Evolutionary conservation across 2,329 filamentous ascomycete species (phyloP).

Genomic region (Tolypocladium nubicola): DNA sequence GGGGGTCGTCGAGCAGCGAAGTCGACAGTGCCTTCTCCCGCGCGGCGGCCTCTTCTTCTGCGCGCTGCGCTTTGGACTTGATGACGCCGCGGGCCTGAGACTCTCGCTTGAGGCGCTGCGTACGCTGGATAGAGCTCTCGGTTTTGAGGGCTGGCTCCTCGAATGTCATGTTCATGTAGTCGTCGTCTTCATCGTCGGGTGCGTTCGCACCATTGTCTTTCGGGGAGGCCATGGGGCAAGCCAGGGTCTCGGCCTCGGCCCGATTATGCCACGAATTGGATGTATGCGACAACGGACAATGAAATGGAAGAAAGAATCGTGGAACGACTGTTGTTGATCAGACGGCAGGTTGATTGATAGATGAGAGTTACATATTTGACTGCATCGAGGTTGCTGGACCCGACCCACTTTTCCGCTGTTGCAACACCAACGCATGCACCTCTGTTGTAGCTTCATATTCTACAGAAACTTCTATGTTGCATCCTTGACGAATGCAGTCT

Average conservation of each 20-base stretch:
- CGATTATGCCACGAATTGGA: not conserved
- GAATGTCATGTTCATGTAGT: constrained; percentile 97
- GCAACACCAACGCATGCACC: too few species aligned
- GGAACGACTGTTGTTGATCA: not conserved
- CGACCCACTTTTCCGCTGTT: not conserved
- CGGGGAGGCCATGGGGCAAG: constrained; percentile 4
- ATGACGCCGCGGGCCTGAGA: constrained; percentile 56
- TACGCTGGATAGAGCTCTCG: constrained; percentile 45
- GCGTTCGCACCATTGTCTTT: constrained; percentile 6
- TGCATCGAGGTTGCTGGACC: not conserved
- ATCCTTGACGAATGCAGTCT: too few species aligned
- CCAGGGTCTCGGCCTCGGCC: not conserved
- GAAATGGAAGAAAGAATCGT: too few species aligned
- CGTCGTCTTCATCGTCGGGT: constrained; percentile 62
- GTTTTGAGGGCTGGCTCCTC: constrained; percentile 48
- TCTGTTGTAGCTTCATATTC: too few species aligned
- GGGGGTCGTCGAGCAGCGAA: constrained; percentile 53
- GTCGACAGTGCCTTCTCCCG: constrained; percentile 67
- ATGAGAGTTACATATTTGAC: not conserved
- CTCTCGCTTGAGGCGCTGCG: constrained; percentile 44
- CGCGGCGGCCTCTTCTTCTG: constrained; percentile 58
- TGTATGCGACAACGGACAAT: not conserved
- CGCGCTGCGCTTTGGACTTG: constrained; percentile 76
- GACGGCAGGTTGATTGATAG: not conserved
- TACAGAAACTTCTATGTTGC: too few species aligned